These are phyloP conservation scores for Zasmidium angulare DNA, from an alignment of 2,329 filamentous ascomycete species.

Conservation along the genomic window DNA sequence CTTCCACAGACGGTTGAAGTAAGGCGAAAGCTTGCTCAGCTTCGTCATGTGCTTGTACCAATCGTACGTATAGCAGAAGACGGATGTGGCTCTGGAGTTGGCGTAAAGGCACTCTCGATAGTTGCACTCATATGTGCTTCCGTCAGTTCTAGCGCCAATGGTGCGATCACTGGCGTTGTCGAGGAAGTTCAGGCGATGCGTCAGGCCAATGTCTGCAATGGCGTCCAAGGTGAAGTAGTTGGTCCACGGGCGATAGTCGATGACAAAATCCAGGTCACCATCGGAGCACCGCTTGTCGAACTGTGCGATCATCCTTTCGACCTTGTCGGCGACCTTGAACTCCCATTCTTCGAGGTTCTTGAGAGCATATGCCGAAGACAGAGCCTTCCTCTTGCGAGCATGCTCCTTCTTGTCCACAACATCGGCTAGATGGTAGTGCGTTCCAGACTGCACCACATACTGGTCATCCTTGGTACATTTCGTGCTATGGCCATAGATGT, in stretches of 20 bases:
- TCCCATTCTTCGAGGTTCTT: constrained; percentile 45
- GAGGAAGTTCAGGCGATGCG: constrained; percentile 38
- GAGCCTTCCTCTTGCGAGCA: constrained; percentile 39
- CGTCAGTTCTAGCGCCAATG: constrained; percentile 33
- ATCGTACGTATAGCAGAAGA: constrained; percentile 52
- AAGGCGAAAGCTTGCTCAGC: constrained; percentile 47
- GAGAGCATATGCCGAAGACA: constrained; percentile 41
- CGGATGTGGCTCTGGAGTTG: constrained; percentile 52
- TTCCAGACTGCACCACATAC: constrained; percentile 34
- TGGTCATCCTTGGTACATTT: constrained; percentile 38
- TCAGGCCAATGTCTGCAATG: constrained; percentile 42
- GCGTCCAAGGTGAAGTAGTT: constrained; percentile 41
- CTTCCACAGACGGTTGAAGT: constrained; percentile 42
- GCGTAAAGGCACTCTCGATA: constrained; percentile 55
- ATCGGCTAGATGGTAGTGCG: constrained; percentile 39
- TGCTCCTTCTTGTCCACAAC: constrained; percentile 42
- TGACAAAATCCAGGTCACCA: constrained; percentile 27
- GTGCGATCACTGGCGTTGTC: constrained; percentile 37
- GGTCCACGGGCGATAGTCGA: constrained; percentile 40
- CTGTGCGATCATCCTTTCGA: constrained; percentile 32
- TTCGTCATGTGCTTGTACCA: constrained; percentile 53
- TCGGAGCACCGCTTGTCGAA: constrained; percentile 38
- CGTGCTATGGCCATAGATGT: constrained; percentile 42
- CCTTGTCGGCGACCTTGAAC: constrained; percentile 42
- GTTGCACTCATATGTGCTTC: constrained; percentile 46